phyloP scores from a whole-genome alignment of 495 filamentous ascomycete genomes.

The Aspergillus panamensis region DNA sequence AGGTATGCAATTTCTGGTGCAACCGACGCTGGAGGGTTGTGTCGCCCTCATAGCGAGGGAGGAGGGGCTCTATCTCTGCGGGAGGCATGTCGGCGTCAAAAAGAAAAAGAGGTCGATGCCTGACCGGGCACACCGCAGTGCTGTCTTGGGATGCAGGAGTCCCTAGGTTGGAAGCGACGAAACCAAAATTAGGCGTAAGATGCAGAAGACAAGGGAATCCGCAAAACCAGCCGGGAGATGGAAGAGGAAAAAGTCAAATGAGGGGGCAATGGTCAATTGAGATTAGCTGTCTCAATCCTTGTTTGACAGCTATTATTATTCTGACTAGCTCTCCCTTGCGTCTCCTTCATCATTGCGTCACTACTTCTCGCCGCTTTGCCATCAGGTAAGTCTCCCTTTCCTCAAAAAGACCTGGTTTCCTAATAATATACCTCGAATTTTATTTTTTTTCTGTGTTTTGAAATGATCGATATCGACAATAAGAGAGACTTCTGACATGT shows the following conservation, averaged over 20 bases:
- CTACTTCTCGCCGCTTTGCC: slow-evolving; percentile 13
- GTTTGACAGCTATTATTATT: neutral
- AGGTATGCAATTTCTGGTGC: slow-evolving; percentile 84
- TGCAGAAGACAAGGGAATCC: neutral
- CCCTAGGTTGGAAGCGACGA: neutral
- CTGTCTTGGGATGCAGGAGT: neutral
- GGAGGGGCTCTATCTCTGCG: slow-evolving; percentile 68
- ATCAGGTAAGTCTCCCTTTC: slow-evolving; percentile 8
- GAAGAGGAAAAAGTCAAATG: neutral
- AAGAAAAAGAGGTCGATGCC: neutral
- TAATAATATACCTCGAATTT: too few species aligned
- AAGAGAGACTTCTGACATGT: neutral
- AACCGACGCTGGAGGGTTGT: slow-evolving; percentile 71
- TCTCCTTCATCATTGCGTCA: slow-evolving; percentile 17
- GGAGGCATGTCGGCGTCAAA: slow-evolving; percentile 43
- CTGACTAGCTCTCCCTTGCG: slow-evolving; percentile 2
- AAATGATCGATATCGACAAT: too few species aligned
- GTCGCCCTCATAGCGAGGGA: slow-evolving; percentile 81
- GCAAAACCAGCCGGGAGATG: neutral
- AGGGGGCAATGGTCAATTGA: neutral
- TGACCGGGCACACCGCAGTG: slow-evolving; percentile 2
- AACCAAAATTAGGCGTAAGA: neutral
- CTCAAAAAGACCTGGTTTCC: neutral
- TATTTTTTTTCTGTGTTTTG: too few species aligned
- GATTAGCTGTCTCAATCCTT: neutral